A percentile compares a stretch with the other conserved stretches of the same genome.
Evolutionary conservation across 768 basidiomycete species (phyloP).

Genomic region (Mycena albidolilacea): DNA sequence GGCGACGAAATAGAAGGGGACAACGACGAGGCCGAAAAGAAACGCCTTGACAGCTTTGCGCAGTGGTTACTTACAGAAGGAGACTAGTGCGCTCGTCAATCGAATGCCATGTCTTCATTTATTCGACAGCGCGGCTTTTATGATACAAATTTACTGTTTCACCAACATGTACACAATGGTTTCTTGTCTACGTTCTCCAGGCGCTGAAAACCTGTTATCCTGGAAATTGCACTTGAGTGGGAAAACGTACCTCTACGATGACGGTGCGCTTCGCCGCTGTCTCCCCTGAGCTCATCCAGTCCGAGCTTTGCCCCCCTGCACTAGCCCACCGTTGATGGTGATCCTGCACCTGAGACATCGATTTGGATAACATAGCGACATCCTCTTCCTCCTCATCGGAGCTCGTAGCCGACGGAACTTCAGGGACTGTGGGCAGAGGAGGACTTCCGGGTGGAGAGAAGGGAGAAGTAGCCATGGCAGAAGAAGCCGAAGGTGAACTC

Average conservation of each 20-base stretch:
- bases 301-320: conserved; percentile 52
- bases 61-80: conserved; percentile 89
- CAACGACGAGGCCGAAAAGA: conserved; percentile 83
- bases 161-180: conserved; percentile 84
- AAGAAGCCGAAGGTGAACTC: conserved; percentile 54
- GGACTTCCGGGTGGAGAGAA: conserved; percentile 76
- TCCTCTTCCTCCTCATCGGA: conserved; percentile 81
- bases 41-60: conserved; percentile 90
- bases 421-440: conserved; percentile 66
- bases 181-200: conserved; percentile 79
- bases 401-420: conserved; percentile 66
- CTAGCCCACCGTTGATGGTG: conserved; percentile 56
- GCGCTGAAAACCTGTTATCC: conserved; percentile 61
- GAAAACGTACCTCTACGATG: conserved; percentile 75
- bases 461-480: conserved; percentile 57
- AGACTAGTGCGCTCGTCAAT: conserved; percentile 57
- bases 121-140: not conserved
- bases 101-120: not conserved
- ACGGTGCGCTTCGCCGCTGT: conserved; percentile 68
- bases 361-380: conserved; percentile 78
- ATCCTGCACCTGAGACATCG: conserved; percentile 76
- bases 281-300: conserved; percentile 63
- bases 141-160: conserved; percentile 27
- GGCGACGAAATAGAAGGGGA: conserved; percentile 75
- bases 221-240: not conserved